These are phyloP conservation scores for Isoetes taiwanensis DNA, from an alignment of 75 land plant genomes.

Conservation along the genomic window DNA sequence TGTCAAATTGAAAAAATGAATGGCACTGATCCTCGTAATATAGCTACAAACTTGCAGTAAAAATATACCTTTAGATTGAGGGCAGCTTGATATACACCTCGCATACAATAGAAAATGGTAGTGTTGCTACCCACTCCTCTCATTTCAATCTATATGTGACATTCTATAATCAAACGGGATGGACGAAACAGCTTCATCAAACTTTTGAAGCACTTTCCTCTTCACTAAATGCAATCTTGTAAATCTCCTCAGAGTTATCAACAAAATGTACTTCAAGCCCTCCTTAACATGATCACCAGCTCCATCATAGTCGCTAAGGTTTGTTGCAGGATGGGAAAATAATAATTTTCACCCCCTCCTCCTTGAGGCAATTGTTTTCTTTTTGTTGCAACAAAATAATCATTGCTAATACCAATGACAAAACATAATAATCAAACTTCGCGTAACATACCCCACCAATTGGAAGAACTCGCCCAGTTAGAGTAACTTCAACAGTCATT, in stretches of 20 bases:
- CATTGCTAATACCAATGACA: not conserved
- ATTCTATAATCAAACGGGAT: no score
- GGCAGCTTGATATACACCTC: no score
- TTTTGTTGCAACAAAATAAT: constrained; percentile 29
- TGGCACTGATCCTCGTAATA: no score
- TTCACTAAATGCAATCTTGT: constrained; percentile 44
- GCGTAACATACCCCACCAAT: constrained; percentile 82
- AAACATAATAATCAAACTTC: not conserved
- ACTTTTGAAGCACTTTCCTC: constrained; percentile 16
- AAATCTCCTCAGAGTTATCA: constrained; percentile 70
- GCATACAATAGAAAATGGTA: no score
- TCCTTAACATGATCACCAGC: constrained; percentile 77
- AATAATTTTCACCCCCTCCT: constrained; percentile 74
- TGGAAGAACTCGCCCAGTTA: constrained; percentile 83
- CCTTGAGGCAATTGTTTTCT: constrained; percentile 90
- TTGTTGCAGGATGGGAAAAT: constrained; percentile 77
- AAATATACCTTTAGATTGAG: no score
- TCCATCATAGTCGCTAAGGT: constrained; percentile 65
- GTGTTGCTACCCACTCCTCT: no score
- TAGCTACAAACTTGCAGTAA: no score
- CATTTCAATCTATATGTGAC: no score
- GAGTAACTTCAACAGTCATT: constrained; percentile 95
- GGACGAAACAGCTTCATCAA: no score
- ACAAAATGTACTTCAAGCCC: constrained; percentile 96
- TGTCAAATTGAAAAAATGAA: no score